Conservation (phyloP, 495 filamentous ascomycete genomes). For the Cercophora samala region DNA sequence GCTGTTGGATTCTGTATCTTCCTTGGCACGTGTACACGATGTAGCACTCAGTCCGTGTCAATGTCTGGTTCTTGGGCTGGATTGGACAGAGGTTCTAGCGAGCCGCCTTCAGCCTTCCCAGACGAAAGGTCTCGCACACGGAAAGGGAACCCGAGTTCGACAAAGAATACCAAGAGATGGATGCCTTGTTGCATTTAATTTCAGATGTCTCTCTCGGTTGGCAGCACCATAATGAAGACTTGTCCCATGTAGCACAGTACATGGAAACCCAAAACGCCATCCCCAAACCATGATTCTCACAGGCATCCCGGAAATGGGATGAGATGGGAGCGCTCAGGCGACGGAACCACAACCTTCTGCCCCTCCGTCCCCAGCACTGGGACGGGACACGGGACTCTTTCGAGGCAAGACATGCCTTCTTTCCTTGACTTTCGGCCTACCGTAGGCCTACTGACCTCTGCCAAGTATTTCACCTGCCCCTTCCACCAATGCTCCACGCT, state of each 20-base stretch:
- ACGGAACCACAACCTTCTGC: not conserved
- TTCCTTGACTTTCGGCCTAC: not conserved
- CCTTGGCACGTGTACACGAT: constrained; percentile 5
- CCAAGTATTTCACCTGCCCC: not conserved
- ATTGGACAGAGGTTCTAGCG: not conserved
- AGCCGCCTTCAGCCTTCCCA: not conserved
- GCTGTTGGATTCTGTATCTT: not conserved
- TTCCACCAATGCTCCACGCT: not conserved
- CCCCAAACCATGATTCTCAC: not conserved
- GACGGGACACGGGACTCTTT: not conserved
- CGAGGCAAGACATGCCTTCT: not conserved
- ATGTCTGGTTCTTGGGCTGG: not conserved
- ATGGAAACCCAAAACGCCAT: not conserved
- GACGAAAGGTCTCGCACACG: not conserved
- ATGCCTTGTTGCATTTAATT: not conserved
- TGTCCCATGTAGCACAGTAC: not conserved
- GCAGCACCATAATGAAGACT: not conserved
- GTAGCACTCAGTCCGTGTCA: not conserved
- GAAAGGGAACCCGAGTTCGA: not conserved
- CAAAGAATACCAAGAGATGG: not conserved
- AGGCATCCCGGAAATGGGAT: not conserved
- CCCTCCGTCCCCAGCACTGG: not conserved
- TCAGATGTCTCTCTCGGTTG: not conserved
- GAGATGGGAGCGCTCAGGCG: no score
- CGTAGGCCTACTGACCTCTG: not conserved